A percentile compares a stretch with the other conserved stretches of the same genome.
Evolutionary conservation across 305 asterid genomes (phyloP).

Genomic region (Solanum aculeatissimum): DNA sequence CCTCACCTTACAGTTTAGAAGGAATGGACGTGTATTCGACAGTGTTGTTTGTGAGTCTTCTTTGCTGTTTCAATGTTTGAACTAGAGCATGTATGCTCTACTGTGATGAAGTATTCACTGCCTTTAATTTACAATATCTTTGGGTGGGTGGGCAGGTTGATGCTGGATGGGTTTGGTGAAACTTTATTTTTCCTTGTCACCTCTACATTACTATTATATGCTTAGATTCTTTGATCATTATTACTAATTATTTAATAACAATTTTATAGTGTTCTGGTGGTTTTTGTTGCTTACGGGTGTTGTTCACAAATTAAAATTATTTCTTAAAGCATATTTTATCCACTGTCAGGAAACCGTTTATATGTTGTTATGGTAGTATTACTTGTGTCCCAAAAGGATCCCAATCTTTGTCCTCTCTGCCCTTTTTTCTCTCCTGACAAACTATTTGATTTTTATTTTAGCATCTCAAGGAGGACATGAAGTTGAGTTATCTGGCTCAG

Average conservation of each 20-base stretch:
- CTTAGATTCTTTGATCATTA: not conserved
- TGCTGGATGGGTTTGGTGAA: not conserved
- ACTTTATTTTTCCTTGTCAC: not conserved
- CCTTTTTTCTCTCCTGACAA: conserved; percentile 1
- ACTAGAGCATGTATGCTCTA: not conserved
- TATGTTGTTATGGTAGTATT: not conserved
- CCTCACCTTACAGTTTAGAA: conserved; percentile 75
- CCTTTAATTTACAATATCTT: not conserved
- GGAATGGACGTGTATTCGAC: conserved; percentile 95
- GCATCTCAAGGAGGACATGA: conserved; percentile 98
- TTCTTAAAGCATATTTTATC: not conserved
- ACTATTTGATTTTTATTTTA: conserved; percentile 19
- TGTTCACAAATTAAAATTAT: not conserved
- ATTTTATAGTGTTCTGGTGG: not conserved
- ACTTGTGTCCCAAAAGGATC: not conserved
- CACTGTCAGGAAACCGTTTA: not conserved
- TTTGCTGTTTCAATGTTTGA: not conserved
- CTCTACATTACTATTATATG: not conserved
- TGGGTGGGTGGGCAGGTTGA: not conserved
- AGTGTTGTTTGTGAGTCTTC: conserved; percentile 66
- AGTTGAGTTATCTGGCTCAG: conserved; percentile 92
- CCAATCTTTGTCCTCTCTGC: not conserved
- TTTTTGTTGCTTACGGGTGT: not conserved
- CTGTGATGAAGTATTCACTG: not conserved
- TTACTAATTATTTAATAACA: not conserved